Evolutionary conservation across 768 basidiomycete genomes (phyloP).

Genomic region (Amanita jacksonii): DNA sequence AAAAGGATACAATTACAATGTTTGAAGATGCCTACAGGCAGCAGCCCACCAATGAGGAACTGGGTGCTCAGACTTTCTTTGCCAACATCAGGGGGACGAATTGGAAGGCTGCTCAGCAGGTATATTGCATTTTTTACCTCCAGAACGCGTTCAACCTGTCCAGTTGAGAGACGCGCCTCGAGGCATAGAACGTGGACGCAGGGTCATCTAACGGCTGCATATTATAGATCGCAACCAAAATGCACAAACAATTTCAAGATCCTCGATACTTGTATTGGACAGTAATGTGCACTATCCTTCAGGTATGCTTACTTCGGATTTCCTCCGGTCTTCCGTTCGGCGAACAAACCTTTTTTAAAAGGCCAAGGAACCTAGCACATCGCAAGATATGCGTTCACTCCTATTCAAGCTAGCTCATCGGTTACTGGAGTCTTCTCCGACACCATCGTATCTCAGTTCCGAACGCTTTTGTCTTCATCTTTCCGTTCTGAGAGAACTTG

Average conservation of each 20-base stretch:
- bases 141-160: background rate
- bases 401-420: conserved; percentile 74
- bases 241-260: conserved; percentile 79
- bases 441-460: conserved; percentile 52
- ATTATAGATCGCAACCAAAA: conserved; percentile 61
- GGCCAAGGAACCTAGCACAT: conserved; percentile 64
- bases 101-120: conserved; percentile 85
- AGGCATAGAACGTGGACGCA: background rate
- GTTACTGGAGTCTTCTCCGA: conserved; percentile 52
- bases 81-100: conserved; percentile 71
- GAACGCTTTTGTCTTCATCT: conserved; percentile 77
- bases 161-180: background rate
- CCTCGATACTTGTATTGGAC: conserved; percentile 81
- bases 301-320: conserved; percentile 35
- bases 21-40: conserved; percentile 82
- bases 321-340: background rate
- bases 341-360: conserved; percentile 17
- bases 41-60: conserved; percentile 73
- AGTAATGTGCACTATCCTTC: conserved; percentile 69
- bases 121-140: conserved; percentile 17
- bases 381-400: conserved; percentile 50
- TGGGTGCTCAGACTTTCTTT: conserved; percentile 77
- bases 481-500: conserved; percentile 58
- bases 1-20: conserved; percentile 75
- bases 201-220: conserved; percentile 4